These are phyloP conservation scores for Tricholoma hemisulphureum DNA, from an alignment of 768 basidiomycete species.

Conservation along the genomic window DNA sequence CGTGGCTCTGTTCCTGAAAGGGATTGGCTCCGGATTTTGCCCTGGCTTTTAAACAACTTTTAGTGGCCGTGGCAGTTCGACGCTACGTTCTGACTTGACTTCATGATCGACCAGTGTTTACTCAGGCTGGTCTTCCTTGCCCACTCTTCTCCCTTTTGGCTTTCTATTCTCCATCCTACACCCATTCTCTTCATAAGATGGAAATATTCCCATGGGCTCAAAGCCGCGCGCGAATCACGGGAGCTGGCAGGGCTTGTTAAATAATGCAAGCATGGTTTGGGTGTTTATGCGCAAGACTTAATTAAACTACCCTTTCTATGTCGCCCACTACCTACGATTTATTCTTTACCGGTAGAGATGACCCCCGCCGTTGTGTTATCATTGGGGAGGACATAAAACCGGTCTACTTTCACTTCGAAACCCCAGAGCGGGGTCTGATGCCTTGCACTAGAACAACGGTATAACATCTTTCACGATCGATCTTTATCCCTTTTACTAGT, in stretches of 20 bases:
- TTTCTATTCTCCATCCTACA: not conserved
- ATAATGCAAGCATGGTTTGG: slow-evolving; percentile 36
- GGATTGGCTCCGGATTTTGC: slow-evolving; percentile 35
- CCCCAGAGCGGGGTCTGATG: slow-evolving; percentile 43
- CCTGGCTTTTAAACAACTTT: slow-evolving; percentile 35
- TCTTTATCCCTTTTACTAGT: slow-evolving; percentile 4
- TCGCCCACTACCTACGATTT: slow-evolving; percentile 49
- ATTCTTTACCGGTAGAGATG: slow-evolving; percentile 68
- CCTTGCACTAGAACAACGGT: slow-evolving; percentile 51
- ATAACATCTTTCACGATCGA: slow-evolving; percentile 8
- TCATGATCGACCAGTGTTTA: not conserved
- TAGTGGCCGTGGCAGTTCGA: slow-evolving; percentile 41
- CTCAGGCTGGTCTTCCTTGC: slow-evolving; percentile 6
- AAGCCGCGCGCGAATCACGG: slow-evolving; percentile 51
- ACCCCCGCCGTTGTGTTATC: slow-evolving; percentile 66
- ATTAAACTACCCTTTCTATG: slow-evolving; percentile 36
- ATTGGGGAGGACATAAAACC: slow-evolving; percentile 63
- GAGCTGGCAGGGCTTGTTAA: slow-evolving; percentile 42
- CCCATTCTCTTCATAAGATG: slow-evolving; percentile 43
- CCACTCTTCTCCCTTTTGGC: not conserved
- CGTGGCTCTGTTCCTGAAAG: slow-evolving; percentile 26
- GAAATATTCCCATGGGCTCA: slow-evolving; percentile 50
- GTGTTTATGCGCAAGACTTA: slow-evolving; percentile 31
- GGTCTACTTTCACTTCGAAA: slow-evolving; percentile 68
- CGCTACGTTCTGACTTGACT: slow-evolving; percentile 28